Percentiles rank a stretch among this genome's conserved stretches.
phyloP scores from a whole-genome alignment of 2,329 filamentous ascomycete species.

The Alternaria consortialis region DNA sequence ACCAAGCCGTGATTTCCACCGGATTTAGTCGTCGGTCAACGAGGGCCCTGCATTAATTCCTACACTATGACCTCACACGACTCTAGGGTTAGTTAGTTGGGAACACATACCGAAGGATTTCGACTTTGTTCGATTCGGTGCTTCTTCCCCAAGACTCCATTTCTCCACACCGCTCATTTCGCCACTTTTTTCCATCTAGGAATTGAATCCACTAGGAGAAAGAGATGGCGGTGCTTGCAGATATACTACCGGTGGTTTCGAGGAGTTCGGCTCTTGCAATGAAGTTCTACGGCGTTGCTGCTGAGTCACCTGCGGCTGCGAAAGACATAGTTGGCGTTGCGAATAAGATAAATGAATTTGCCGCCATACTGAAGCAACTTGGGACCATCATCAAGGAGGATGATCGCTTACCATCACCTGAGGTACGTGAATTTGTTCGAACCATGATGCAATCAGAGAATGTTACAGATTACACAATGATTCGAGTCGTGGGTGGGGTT shows the following conservation, averaged over 20 bases:
- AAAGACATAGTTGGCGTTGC: slow-evolving; percentile 43
- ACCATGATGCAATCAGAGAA: not conserved
- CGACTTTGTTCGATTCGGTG: slow-evolving; percentile 17
- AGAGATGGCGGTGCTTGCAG: slow-evolving; percentile 47
- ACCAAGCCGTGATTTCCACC: slow-evolving; percentile 23
- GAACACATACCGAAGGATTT: slow-evolving; percentile 31
- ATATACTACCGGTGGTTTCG: slow-evolving; percentile 47
- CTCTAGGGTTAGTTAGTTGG: slow-evolving; percentile 18
- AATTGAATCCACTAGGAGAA: not conserved
- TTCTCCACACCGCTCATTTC: slow-evolving; percentile 15
- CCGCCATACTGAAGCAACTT: slow-evolving; percentile 50
- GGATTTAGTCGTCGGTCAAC: slow-evolving; percentile 37
- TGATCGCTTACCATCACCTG: slow-evolving; percentile 46
- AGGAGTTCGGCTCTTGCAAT: slow-evolving; percentile 47
- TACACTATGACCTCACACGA: slow-evolving; percentile 38
- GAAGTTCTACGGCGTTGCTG: slow-evolving; percentile 44
- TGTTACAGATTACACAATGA: not conserved
- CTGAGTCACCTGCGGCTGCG: slow-evolving; percentile 32
- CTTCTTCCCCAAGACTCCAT: slow-evolving; percentile 16
- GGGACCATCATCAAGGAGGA: slow-evolving; percentile 51
- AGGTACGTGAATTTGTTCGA: slow-evolving; percentile 33
- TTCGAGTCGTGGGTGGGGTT: not conserved
- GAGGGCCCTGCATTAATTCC: slow-evolving; percentile 31
- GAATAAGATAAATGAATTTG: slow-evolving; percentile 47
- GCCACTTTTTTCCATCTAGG: not conserved